Percentiles rank a stretch among this genome's conserved stretches.
phyloP scores from a whole-genome alignment of 2,329 filamentous ascomycete species.

The Talaromyces funiculosus region DNA sequence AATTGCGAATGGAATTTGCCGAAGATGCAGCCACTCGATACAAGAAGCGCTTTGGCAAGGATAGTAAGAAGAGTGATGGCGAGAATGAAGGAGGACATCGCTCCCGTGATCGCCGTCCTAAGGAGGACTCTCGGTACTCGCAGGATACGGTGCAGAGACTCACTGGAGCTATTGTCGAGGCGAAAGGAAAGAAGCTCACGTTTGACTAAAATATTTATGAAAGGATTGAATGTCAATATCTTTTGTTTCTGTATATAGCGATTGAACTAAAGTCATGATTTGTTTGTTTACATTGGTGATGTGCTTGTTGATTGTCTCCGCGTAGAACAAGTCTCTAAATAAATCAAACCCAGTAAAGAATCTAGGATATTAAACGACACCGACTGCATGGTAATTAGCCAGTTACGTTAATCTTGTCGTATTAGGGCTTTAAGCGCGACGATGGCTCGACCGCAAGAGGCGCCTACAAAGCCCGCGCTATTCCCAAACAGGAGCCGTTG shows the following conservation, averaged over 20 bases:
- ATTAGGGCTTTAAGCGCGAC: not conserved
- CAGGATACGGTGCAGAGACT: slow-evolving; percentile 56
- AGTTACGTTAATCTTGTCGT: not conserved
- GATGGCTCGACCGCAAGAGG: slow-evolving; percentile 6
- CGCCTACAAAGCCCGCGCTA: slow-evolving; percentile 17
- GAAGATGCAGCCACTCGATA: slow-evolving; percentile 86
- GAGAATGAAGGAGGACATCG: slow-evolving; percentile 19
- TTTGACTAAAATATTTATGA: slow-evolving; percentile 55
- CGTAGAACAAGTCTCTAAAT: not conserved
- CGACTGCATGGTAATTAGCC: not conserved
- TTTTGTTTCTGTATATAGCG: not conserved
- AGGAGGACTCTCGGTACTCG: slow-evolving; percentile 36
- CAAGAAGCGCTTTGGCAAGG: slow-evolving; percentile 87
- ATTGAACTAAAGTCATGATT: not conserved
- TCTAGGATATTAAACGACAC: not conserved
- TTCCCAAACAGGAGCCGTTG: slow-evolving; percentile 21
- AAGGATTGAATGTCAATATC: not conserved
- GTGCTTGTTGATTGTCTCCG: not conserved
- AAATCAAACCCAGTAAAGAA: not conserved
- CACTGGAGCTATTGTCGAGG: slow-evolving; percentile 72
- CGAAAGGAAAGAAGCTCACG: slow-evolving; percentile 71
- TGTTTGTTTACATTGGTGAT: not conserved
- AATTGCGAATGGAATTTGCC: slow-evolving; percentile 83
- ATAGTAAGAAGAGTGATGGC: slow-evolving; percentile 41
- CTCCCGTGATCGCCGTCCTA: slow-evolving; percentile 21